Percentiles rank a stretch among this genome's conserved stretches.
Conservation (phyloP, 768 basidiomycete species). For the Leccinum variicolor region DNA sequence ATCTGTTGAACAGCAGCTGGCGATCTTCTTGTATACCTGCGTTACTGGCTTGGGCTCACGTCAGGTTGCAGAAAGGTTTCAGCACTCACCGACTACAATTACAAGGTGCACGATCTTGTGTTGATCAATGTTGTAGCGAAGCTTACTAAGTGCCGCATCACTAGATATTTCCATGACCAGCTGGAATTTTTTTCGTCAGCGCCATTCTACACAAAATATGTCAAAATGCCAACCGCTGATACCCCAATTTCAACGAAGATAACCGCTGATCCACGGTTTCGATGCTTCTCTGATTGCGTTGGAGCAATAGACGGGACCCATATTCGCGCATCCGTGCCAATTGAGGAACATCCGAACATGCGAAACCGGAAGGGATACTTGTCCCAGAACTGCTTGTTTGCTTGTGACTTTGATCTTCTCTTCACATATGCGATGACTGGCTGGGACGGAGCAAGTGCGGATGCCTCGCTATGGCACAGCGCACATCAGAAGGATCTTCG, state of each 20-base stretch:
- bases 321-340: neutral
- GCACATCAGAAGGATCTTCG: no score
- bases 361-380: slow-evolving; percentile 12
- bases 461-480: no score
- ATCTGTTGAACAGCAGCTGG: slow-evolving; percentile 6
- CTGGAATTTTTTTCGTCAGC: slow-evolving; percentile 1
- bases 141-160: neutral
- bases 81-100: slow-evolving; percentile 1
- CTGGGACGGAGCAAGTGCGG: slow-evolving; percentile 14
- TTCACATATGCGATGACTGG: slow-evolving; percentile 14
- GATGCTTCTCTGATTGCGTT: slow-evolving; percentile 1
- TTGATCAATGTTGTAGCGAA: neutral
- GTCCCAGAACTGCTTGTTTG: slow-evolving; percentile 20
- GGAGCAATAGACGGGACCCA: neutral
- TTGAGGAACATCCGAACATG: slow-evolving; percentile 5
- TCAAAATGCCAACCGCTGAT: neutral
- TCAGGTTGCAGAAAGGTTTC: slow-evolving; percentile 6
- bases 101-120: neutral
- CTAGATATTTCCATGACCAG: slow-evolving; percentile 13
- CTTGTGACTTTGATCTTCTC: slow-evolving; percentile 13
- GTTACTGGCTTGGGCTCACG: slow-evolving; percentile 1
- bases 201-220: slow-evolving; percentile 1
- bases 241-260: neutral
- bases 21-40: slow-evolving; percentile 12
- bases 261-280: neutral